phyloP scores from a whole-genome alignment of 1,139 yeast genomes.

The Tardiomyces digboiensis region DNA sequence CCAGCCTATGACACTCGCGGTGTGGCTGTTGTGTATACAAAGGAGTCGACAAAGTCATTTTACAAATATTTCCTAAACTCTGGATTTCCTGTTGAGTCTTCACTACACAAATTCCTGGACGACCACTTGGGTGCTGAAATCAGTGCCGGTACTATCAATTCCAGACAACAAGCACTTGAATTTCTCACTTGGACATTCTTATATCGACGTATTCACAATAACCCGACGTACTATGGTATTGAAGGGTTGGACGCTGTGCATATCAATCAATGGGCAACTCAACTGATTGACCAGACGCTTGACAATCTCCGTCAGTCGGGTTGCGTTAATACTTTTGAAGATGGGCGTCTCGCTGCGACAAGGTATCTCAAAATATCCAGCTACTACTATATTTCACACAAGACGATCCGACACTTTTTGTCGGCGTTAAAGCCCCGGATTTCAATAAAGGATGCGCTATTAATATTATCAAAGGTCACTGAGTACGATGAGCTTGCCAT shows the following conservation, averaged over 20 bases:
- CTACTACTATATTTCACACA: constrained; percentile 88
- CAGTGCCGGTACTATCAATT: constrained; percentile 72
- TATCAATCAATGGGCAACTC: constrained; percentile 57
- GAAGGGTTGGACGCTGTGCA: constrained; percentile 51
- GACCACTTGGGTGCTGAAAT: constrained; percentile 97
- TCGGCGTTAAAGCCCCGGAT: constrained; percentile 41
- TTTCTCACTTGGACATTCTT: constrained; percentile 93
- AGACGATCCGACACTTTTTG: constrained; percentile 66
- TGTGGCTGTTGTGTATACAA: constrained; percentile 89
- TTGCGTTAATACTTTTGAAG: constrained; percentile 51
- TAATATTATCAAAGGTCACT: constrained; percentile 65
- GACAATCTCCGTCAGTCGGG: constrained; percentile 59
- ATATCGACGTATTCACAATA: constrained; percentile 87
- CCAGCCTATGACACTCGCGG: constrained; percentile 97
- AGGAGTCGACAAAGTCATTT: constrained; percentile 83
- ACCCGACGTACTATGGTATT: constrained; percentile 91
- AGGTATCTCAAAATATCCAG: constrained; percentile 82
- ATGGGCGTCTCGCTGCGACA: constrained; percentile 49
- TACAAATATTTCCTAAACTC: constrained; percentile 90
- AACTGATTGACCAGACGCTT: constrained; percentile 62
- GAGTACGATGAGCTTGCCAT: constrained; percentile 94
- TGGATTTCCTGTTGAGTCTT: constrained; percentile 97
- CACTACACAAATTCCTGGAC: constrained; percentile 84
- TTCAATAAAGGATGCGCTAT: constrained; percentile 59
- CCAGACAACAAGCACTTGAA: constrained; percentile 85